Evolutionary conservation across 352 stramenopile species (phyloP).

Genomic region (Hyaloperonospora brassicae): DNA sequence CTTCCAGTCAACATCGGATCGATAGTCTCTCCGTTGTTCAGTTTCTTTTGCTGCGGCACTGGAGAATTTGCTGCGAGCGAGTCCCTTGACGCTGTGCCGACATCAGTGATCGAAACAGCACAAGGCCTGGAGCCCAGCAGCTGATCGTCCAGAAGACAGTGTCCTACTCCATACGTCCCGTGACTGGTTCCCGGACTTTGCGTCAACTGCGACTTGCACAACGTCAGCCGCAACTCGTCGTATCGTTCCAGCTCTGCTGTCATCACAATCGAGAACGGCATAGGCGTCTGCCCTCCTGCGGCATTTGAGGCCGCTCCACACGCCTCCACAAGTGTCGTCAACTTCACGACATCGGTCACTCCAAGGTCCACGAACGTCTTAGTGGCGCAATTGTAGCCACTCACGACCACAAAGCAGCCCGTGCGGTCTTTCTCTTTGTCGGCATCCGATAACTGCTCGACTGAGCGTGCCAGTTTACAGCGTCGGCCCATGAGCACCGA

Average conservation of each 20-base stretch:
- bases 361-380: constrained; percentile 51
- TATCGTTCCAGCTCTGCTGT: constrained; percentile 45
- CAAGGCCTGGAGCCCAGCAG: constrained; percentile 36
- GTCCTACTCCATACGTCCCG: constrained; percentile 40
- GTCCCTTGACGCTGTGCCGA: constrained; percentile 36
- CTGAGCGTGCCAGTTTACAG: constrained; percentile 41
- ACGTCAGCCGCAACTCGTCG: constrained; percentile 56
- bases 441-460: constrained; percentile 11
- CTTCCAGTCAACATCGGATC: constrained; percentile 1
- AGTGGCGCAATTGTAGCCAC: constrained; percentile 33
- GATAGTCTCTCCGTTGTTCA: constrained; percentile 3
- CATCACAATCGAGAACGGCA: constrained; percentile 57
- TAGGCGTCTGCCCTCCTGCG: constrained; percentile 20
- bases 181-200: constrained; percentile 38
- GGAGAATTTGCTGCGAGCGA: constrained; percentile 13
- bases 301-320: constrained; percentile 14
- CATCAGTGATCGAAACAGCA: constrained; percentile 39
- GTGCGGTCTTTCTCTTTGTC: constrained; percentile 50
- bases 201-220: constrained; percentile 46
- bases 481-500: constrained; percentile 43
- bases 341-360: constrained; percentile 48
- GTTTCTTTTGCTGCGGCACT: constrained; percentile 11
- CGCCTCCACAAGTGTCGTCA: constrained; percentile 37
- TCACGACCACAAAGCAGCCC: constrained; percentile 48
- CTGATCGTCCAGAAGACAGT: constrained; percentile 48